Evolutionary conservation across 345 rosid genomes (phyloP).

Genomic region (Rhodomyrtus tomentosa): DNA sequence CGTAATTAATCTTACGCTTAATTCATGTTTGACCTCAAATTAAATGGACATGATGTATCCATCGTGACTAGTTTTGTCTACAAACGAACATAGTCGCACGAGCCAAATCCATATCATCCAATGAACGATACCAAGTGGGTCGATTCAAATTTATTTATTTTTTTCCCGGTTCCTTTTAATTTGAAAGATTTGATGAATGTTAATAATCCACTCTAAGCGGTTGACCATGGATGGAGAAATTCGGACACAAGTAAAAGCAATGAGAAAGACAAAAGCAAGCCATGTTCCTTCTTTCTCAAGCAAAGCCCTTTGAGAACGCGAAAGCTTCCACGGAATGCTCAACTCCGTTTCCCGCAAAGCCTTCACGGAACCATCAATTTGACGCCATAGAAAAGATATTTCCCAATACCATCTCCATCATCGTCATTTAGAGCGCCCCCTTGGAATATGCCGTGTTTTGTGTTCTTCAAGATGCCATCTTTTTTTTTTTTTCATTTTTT

Average conservation of each 20-base stretch:
- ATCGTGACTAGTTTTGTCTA: accelerated
- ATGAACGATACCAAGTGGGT: neutral
- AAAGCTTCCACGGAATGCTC: neutral
- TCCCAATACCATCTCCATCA: neutral
- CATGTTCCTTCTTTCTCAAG: neutral
- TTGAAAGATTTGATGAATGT: neutral
- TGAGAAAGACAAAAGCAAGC: neutral
- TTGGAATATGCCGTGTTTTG: neutral
- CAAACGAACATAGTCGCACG: too few species aligned
- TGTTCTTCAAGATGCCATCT: neutral
- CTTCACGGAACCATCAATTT: neutral
- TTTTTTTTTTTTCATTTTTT: neutral
- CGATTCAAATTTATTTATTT: too few species aligned
- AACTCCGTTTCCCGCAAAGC: neutral
- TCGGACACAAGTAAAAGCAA: neutral
- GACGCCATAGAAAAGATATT: neutral
- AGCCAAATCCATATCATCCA: too few species aligned
- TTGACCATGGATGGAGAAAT: neutral
- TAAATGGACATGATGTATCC: neutral
- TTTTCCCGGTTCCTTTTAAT: accelerated
- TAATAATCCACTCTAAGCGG: neutral
- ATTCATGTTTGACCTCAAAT: neutral
- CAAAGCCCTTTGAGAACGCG: neutral
- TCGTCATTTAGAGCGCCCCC: too few species aligned
- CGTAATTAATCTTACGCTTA: neutral